Percentiles rank a stretch among this genome's conserved stretches.
Conservation (phyloP, 2,329 filamentous ascomycete genomes). For the Aspergillus bombycis region DNA sequence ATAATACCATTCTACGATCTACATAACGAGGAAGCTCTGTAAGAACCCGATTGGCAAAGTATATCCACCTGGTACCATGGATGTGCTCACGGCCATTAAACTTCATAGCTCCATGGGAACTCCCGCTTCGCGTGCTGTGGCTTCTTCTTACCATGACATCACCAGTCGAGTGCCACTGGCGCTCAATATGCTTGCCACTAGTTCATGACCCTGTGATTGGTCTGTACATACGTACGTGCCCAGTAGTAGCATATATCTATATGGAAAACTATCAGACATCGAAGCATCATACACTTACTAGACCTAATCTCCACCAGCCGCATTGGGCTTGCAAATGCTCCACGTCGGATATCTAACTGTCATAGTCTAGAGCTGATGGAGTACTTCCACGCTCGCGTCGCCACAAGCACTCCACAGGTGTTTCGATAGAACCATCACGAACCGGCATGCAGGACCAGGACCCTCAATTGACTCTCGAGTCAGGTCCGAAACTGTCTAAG, state of each 20-base stretch:
- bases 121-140: not conserved
- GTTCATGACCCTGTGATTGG: not conserved
- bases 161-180: not conserved
- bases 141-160: not conserved
- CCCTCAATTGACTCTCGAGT: too few species aligned
- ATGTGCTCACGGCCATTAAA: not conserved
- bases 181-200: not conserved
- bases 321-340: too few species aligned
- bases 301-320: too few species aligned
- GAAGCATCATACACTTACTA: not conserved
- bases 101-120: not conserved
- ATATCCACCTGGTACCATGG: not conserved
- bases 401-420: not conserved
- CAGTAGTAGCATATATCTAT: not conserved
- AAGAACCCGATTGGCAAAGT: not conserved
- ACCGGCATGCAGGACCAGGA: too few species aligned
- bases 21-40: not conserved
- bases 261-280: not conserved
- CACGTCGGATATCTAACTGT: too few species aligned
- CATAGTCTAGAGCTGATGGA: not conserved
- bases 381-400: not conserved
- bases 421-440: too few species aligned
- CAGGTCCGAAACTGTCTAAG: too few species aligned
- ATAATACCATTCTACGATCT: not conserved
- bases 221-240: not conserved